A percentile compares a stretch with the other conserved stretches of the same genome.
These are phyloP conservation scores for Chlamydomonas asymmetrica DNA, from an alignment of 139 green algal species.

Conservation along the genomic window DNA sequence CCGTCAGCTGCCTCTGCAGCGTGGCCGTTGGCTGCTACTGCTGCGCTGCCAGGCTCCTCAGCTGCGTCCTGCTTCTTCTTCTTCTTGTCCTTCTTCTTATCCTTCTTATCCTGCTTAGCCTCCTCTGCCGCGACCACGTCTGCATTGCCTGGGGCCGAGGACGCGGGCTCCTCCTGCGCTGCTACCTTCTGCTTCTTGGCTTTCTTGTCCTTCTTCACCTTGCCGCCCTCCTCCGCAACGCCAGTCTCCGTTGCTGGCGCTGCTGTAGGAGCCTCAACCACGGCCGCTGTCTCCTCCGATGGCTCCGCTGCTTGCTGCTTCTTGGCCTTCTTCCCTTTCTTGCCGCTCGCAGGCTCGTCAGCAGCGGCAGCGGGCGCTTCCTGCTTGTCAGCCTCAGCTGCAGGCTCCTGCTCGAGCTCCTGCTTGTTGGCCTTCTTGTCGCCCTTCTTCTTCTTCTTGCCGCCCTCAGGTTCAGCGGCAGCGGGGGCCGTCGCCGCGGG, in stretches of 20 bases:
- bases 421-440: too few species aligned
- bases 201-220: conserved; percentile 19
- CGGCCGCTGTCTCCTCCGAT: neutral
- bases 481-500: neutral
- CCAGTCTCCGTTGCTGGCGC: neutral
- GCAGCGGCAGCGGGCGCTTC: neutral
- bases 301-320: neutral
- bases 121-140: conserved; percentile 20
- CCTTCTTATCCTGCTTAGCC: conserved; percentile 20
- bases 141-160: neutral
- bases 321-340: neutral
- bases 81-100: conserved; percentile 37
- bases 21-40: neutral
- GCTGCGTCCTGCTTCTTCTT: conserved; percentile 24
- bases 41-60: neutral
- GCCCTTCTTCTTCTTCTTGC: neutral
- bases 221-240: neutral
- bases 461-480: neutral
- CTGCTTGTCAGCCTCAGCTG: neutral
- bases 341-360: neutral
- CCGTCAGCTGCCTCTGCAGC: neutral
- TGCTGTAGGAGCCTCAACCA: neutral
- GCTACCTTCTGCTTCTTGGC: conserved; percentile 23
- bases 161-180: neutral
- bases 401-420: neutral